Conservation (phyloP, 306 rosid genomes). For the Psophocarpus tetragonolobus region DNA sequence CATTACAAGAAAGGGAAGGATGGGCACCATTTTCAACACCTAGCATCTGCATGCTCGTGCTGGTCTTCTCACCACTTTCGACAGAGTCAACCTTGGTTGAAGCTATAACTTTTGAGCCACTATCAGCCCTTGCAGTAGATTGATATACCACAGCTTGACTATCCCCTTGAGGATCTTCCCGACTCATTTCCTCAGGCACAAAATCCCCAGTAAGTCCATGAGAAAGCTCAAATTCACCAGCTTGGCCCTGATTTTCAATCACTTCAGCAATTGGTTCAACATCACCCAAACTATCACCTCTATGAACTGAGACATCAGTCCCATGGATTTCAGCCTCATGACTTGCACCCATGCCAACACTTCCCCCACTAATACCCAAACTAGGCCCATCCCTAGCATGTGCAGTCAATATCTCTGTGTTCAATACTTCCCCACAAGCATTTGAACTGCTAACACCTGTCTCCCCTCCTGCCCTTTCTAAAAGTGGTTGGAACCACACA, state of each 20-base stretch:
- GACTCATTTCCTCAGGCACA: constrained; percentile 75
- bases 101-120: constrained; percentile 81
- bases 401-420: constrained; percentile 76
- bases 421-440: constrained; percentile 92
- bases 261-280: constrained; percentile 83
- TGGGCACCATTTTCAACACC: constrained; percentile 57
- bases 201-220: constrained; percentile 73
- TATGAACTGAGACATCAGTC: constrained; percentile 80
- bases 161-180: constrained; percentile 85
- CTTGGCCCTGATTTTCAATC: constrained; percentile 86
- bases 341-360: constrained; percentile 99
- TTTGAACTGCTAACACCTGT: constrained; percentile 93
- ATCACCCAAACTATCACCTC: constrained; percentile 94
- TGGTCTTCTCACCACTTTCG: constrained; percentile 90
- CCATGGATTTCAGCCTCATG: constrained; percentile 99
- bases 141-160: constrained; percentile 91
- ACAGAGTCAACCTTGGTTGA: constrained; percentile 84
- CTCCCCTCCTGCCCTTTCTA: constrained; percentile 72
- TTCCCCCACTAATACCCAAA: constrained; percentile 95
- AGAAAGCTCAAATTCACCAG: constrained; percentile 69
- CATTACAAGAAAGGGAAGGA: constrained; percentile 88
- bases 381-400: constrained; percentile 86
- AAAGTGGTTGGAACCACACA: constrained; percentile 60
- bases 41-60: constrained; percentile 58
- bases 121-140: constrained; percentile 79